Conservation (phyloP, 176 grass and related monocot species). For the Neostapfia colusana region DNA sequence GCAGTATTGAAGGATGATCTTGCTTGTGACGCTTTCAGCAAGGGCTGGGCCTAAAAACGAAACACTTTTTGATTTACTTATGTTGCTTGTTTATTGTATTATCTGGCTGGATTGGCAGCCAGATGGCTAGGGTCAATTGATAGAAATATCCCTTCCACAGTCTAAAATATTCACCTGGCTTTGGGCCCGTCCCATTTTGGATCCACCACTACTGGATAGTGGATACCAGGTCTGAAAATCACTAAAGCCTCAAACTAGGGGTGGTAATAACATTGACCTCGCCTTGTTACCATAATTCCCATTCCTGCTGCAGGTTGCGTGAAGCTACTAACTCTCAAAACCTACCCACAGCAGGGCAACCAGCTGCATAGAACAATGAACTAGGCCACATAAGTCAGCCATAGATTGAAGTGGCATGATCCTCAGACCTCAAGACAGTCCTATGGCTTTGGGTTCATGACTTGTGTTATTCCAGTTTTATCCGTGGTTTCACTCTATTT, state of each 20-base stretch:
- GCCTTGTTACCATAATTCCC: background rate
- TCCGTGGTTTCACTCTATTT: background rate
- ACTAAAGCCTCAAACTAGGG: background rate
- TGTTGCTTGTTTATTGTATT: background rate
- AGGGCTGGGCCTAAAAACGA: background rate
- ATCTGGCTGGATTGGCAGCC: background rate
- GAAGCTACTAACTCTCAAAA: background rate
- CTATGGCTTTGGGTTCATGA: background rate
- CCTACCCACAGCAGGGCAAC: too few species aligned
- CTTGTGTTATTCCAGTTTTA: background rate
- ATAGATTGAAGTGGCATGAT: background rate
- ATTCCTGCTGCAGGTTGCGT: background rate
- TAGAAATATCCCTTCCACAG: background rate
- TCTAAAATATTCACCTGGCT: background rate
- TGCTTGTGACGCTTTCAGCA: background rate
- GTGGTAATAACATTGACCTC: background rate
- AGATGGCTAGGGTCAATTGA: background rate
- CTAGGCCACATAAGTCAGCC: too few species aligned
- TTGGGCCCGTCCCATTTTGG: background rate
- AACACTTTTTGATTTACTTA: background rate
- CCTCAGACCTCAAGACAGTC: background rate
- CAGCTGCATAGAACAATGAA: too few species aligned
- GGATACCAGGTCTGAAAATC: background rate
- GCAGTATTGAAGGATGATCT: background rate
- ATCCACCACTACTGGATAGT: constrained; percentile 1